Percentiles rank a stretch among this genome's conserved stretches.
These are phyloP conservation scores for Calocera viscosa DNA, from an alignment of 768 basidiomycete genomes.

Conservation along the genomic window DNA sequence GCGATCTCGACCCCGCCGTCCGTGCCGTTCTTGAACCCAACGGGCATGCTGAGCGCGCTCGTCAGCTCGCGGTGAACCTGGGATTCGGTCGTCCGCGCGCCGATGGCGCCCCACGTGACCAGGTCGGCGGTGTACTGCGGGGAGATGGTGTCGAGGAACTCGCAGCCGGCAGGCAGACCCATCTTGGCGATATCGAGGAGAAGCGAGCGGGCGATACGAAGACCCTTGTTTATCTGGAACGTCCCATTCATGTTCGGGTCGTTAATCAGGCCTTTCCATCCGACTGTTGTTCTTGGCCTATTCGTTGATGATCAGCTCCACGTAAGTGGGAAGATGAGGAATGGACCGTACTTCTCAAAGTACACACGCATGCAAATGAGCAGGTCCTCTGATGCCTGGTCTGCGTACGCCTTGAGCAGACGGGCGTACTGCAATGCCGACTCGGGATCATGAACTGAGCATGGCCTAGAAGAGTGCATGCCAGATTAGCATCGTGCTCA, in stretches of 20 bases:
- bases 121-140: conserved; percentile 90
- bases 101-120: conserved; percentile 93
- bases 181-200: conserved; percentile 81
- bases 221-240: conserved; percentile 94
- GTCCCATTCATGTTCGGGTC: conserved; percentile 79
- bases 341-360: conserved; percentile 60
- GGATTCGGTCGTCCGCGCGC: conserved; percentile 82
- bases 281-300: conserved; percentile 69
- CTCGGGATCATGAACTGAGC: conserved; percentile 84
- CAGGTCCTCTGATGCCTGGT: conserved; percentile 67
- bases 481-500: not conserved
- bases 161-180: conserved; percentile 90
- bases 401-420: conserved; percentile 66
- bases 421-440: conserved; percentile 80
- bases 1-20: conserved; percentile 88
- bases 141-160: conserved; percentile 72
- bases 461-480: conserved; percentile 44
- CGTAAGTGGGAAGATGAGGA: not conserved
- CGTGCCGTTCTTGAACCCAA: conserved; percentile 98
- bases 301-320: conserved; percentile 28
- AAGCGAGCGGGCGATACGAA: conserved; percentile 74
- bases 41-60: conserved; percentile 83
- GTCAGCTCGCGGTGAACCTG: conserved; percentile 82
- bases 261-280: conserved; percentile 98
- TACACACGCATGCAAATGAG: conserved; percentile 97